Base-by-base conservation (phyloP, 495 filamentous ascomycete species). In the Margaritispora aquatica region DNA sequence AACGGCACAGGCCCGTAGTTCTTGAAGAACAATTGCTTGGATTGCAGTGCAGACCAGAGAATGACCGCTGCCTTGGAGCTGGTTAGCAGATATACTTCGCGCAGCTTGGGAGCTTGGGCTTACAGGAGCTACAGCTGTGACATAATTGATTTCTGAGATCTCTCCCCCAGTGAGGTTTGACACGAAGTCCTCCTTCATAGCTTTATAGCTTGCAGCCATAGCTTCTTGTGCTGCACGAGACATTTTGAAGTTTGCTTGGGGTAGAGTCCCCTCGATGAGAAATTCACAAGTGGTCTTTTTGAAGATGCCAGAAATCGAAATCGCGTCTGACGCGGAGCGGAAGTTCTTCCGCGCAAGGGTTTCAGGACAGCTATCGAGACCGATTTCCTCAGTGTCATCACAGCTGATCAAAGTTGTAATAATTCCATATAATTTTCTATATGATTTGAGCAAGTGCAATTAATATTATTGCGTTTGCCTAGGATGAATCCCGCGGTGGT, bases 111-210 rank as follows among this genome's bases (percentile, higher is more conserved):
- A n/a, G n/a, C n/a, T n/a, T n/a, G 15, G 21, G 38, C 85, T 66
- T 81, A 97, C 94, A 58, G 94, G 86, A 66, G 90, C 90, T 54
- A 94, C 86, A 5, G 87, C 80, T 38, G 88, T 88, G 49, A 97
- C 87, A 59, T 79, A 76, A 64, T 96, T 92, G 74, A 99, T 93
- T 68, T 99, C 94, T 26, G 74, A 68, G 50, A 97, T 86, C 15
- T 80, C 77, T 38, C 93, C 90, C 36, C 94, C 94, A n/a, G 86
- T 84, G 29, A 96, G 84, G 68, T 90, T 88, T 20, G 93, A 96
- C 64, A 99, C 94, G 68, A 96, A 96, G 57, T 89, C 90, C 78
- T 96, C 92, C 71, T 97, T 99, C 52, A 85, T 80, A 53, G 85
- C 80, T 75, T 97, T 99, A 75, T 96, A 93, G 72, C 77, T 84